Evolutionary conservation across 202 grass and related monocot genomes (phyloP), one percentile per base, ranked within the genome.

Genomic region (Carex arenaria): DNA sequence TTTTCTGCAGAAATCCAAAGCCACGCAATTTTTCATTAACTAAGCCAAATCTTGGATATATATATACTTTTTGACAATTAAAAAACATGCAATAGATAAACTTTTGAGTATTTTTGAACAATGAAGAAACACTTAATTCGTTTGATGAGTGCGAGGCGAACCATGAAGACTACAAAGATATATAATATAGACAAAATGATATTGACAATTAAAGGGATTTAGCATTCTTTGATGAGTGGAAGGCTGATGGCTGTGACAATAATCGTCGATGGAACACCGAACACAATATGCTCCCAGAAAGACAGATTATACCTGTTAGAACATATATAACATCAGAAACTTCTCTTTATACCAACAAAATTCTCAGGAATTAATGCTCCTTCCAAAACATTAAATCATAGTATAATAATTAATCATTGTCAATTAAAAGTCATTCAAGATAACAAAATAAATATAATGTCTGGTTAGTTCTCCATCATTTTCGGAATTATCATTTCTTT

Each of bases 161-260:
- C 34, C 34, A 36, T 36, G 34, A 36, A 36, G 34, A 36, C 34
- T 36, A 4, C 4, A 36, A 36, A 36, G 34, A 36, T 36, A n/a
- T n/a, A n/a, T n/a, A 36, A 36, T 36, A 5, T 36, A 36, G 34
- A 5, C 34, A 36, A 36, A 36, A 4, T 36, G 34, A 34, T 34
- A 32, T 14, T 54, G 51, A 61, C 57, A 22, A 23, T 3, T 23
- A 61, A 61, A 61, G 8, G 1, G 7, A 61, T 61, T 57, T 63
- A 80, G 26, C 30, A 53, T 31, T 28, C 57, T 62, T 80, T 18
- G 64, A 97, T 92, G 60, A 97, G 92, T 3, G 90, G 85, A 55
- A 97, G 89, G 55, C 94, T 92, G 17, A 97, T 47, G 60, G 92
- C 94, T 30, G 94, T 97, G 72, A 94, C 90, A 61, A 94, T 47